Evolutionary conservation across 139 green algal genomes (phyloP).

Genomic region (Deuterostichococcus epilithicus): DNA sequence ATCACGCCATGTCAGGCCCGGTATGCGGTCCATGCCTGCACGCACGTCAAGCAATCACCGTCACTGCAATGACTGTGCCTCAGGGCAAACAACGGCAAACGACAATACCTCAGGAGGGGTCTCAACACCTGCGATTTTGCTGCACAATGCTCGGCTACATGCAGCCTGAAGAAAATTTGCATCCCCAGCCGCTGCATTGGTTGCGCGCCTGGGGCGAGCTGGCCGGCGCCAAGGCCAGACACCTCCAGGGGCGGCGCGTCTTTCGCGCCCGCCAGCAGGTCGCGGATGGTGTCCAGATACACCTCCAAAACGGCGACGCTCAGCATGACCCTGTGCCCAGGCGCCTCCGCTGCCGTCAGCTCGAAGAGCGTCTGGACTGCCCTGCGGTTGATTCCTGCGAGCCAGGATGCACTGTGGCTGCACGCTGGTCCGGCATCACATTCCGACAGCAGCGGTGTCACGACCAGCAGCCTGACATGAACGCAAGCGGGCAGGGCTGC

Average conservation of each 20-base stretch:
- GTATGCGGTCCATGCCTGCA: background rate
- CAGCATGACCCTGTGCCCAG: background rate
- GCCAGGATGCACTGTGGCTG: background rate
- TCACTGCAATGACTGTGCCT: too few relatives aligned
- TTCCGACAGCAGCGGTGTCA: background rate
- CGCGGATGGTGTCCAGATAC: constrained; percentile 66
- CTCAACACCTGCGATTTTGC: too few relatives aligned
- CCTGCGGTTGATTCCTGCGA: constrained; percentile 42
- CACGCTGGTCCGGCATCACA: background rate
- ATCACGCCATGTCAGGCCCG: constrained; percentile 32
- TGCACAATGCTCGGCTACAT: background rate
- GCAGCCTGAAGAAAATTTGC: background rate
- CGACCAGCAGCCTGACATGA: background rate
- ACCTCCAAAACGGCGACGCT: constrained; percentile 63
- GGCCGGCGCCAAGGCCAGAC: constrained; percentile 22
- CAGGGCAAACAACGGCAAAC: too few relatives aligned
- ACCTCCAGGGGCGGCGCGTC: constrained; percentile 26
- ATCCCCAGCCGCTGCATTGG: constrained; percentile 7
- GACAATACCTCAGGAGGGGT: too few relatives aligned
- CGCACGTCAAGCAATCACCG: background rate
- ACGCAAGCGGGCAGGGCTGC: background rate
- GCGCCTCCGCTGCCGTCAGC: constrained; percentile 2
- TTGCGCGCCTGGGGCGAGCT: constrained; percentile 20
- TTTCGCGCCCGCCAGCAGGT: constrained; percentile 45
- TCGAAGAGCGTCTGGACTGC: constrained; percentile 35